Conservation (phyloP, 805 yeast genomes). For the Nakazawaea ishiwadae region DNA sequence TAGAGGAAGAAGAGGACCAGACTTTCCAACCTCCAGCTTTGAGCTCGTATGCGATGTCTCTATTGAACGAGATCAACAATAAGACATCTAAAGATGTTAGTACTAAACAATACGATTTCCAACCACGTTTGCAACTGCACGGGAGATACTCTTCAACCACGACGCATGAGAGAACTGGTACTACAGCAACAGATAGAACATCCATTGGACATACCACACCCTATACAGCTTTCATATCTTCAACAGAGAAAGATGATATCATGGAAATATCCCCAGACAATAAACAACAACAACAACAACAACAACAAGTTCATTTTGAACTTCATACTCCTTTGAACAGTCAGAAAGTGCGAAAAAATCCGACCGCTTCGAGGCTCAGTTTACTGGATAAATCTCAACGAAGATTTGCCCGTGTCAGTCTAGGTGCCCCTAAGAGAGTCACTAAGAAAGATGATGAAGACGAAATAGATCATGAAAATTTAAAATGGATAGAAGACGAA, state of each 20-base stretch:
- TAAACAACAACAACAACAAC: background rate
- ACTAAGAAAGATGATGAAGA: slow-evolving; percentile 14
- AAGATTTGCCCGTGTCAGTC: slow-evolving; percentile 25
- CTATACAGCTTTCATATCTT: background rate
- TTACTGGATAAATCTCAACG: slow-evolving; percentile 19
- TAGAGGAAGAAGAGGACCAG: slow-evolving; percentile 38
- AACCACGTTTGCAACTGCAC: slow-evolving; percentile 3
- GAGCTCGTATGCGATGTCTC: slow-evolving; percentile 47
- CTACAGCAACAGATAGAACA: slow-evolving; percentile 4
- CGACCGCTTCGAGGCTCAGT: background rate
- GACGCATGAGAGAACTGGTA: background rate
- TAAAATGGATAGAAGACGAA: slow-evolving; percentile 4
- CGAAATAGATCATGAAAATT: background rate
- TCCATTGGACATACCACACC: slow-evolving; percentile 9
- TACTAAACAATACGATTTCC: background rate
- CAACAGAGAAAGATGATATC: background rate
- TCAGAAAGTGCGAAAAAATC: background rate
- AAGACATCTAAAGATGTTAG: slow-evolving; percentile 4
- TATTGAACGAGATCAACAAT: slow-evolving; percentile 32
- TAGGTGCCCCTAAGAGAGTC: slow-evolving; percentile 51
- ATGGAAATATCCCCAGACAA: background rate
- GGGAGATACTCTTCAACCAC: background rate
- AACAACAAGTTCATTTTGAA: background rate
- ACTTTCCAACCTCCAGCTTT: slow-evolving; percentile 48
- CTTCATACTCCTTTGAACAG: background rate